Evolutionary conservation across 306 rosid genomes (phyloP), one percentile per base, ranked within the genome.

Genomic region (Inga leiocalycina): DNA sequence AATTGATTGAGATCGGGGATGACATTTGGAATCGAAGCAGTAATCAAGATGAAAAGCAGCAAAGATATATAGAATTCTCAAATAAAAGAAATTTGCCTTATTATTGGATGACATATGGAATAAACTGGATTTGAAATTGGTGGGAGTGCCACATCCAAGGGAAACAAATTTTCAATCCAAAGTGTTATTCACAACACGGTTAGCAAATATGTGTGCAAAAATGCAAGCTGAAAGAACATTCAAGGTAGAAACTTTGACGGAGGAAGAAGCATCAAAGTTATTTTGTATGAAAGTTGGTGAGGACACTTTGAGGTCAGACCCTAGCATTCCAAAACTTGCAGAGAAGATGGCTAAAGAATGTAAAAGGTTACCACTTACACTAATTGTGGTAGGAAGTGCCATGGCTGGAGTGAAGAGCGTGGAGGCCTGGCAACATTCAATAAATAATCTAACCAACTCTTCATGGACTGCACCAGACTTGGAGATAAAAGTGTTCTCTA

Each of bases 81-180:
- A 57, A 8, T 27, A 3, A 6, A 73, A 71, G 65, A 86, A 65
- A 19, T 86, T 83, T 76, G 79, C 71, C 2, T 10, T 86, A 14
- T 54, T 83, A 1, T 76, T 86, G 24, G 89, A 86, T 45, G 87
- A 86, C 34, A 11, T 86, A 11, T 84, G 81, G 83, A 37, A 39
- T 11, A 14, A 20, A 12, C 0, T 84, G 20, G 84, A 84, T 16
- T 35, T 84, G 17, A 22, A 44, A 10, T 76, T 9, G 7, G 57
- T 51, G 4, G 84, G 89, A 49, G 45, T 76, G 4, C 71, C 85
- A 39, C 13, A 1, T 80, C 57, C 70, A 0, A 30, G 4, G 67
- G 37, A 44, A 2, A 46, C 3, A 4, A 39, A 54, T 20, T 59
- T 71, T 9, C 62, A 24, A 49, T 80, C 79, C 11, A 80, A 80